These are phyloP conservation scores for Polymyxa betae DNA, from an alignment of 208 protist genomes.

Conservation along the genomic window DNA sequence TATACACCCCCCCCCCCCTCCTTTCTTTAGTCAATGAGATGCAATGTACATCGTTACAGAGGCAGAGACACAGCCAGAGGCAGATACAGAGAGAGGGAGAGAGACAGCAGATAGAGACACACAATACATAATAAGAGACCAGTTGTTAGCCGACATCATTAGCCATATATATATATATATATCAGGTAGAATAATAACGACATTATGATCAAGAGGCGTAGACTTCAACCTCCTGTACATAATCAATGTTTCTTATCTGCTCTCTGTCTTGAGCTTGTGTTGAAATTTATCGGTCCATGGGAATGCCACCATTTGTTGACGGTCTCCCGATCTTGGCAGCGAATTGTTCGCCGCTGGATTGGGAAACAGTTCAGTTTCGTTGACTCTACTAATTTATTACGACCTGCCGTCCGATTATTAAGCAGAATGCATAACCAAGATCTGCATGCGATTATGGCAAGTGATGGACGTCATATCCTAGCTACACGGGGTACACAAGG, in stretches of 20 bases:
- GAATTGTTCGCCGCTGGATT: neutral
- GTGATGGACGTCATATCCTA: slow-evolving; percentile 16
- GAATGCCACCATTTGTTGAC: neutral
- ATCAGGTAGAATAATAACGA: too few relatives aligned
- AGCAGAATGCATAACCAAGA: neutral
- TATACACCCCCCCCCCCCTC: too few relatives aligned
- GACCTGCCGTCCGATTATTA: neutral
- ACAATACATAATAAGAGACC: too few relatives aligned
- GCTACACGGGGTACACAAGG: neutral
- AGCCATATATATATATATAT: too few relatives aligned
- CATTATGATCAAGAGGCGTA: neutral
- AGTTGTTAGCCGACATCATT: too few relatives aligned
- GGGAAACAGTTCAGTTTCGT: neutral
- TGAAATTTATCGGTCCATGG: neutral
- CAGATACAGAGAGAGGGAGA: too few relatives aligned
- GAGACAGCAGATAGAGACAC: too few relatives aligned
- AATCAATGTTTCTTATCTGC: neutral
- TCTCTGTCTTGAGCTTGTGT: neutral
- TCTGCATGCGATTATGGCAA: neutral
- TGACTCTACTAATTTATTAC: neutral
- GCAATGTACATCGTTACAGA: too few relatives aligned
- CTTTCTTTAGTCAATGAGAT: too few relatives aligned
- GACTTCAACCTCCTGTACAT: neutral
- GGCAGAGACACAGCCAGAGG: too few relatives aligned
- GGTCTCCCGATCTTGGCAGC: neutral